Evolutionary conservation across 225 moss, liverwort and hornwort genomes (phyloP).

Genomic region (Asterella californica): DNA sequence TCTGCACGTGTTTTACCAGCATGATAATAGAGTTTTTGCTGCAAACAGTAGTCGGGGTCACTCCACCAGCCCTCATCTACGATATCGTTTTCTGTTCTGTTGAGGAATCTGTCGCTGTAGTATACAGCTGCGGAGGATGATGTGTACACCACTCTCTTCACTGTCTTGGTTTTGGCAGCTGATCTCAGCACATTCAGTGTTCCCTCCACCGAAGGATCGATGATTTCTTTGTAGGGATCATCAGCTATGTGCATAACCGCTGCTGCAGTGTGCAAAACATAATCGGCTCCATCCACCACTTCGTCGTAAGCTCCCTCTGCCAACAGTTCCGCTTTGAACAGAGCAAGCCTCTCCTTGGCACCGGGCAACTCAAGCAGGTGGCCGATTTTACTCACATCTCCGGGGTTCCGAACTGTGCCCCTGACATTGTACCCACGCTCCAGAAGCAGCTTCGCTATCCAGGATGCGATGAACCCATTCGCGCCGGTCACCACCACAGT

Average conservation of each 20-base stretch:
- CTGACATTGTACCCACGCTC: constrained; percentile 55
- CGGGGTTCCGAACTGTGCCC: constrained; percentile 64
- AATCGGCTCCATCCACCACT: constrained; percentile 53
- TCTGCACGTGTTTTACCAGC: constrained; percentile 6
- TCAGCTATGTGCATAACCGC: constrained; percentile 30
- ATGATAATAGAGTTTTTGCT: constrained; percentile 39
- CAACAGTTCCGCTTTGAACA: constrained; percentile 39
- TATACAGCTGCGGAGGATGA: constrained; percentile 60
- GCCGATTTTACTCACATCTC: constrained; percentile 25
- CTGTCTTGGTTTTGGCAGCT: constrained; percentile 45
- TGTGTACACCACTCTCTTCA: constrained; percentile 59
- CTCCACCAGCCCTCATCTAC: constrained; percentile 76
- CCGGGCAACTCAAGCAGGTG: constrained; percentile 32
- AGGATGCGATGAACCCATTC: constrained; percentile 68
- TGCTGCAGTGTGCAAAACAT: constrained; percentile 74
- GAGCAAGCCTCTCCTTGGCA: constrained; percentile 40
- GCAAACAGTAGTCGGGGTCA: constrained; percentile 48
- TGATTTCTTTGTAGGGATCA: constrained; percentile 41
- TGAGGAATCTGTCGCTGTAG: constrained; percentile 29
- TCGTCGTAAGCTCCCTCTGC: constrained; percentile 55
- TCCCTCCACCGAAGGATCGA: constrained; percentile 63
- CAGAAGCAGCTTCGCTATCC: constrained; percentile 63
- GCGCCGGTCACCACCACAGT: constrained; percentile 68
- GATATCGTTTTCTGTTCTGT: constrained; percentile 26
- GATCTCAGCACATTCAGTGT: constrained; percentile 57